phyloP scores from a whole-genome alignment of 148 eudicot genomes.

The Persicaria tinctoria region DNA sequence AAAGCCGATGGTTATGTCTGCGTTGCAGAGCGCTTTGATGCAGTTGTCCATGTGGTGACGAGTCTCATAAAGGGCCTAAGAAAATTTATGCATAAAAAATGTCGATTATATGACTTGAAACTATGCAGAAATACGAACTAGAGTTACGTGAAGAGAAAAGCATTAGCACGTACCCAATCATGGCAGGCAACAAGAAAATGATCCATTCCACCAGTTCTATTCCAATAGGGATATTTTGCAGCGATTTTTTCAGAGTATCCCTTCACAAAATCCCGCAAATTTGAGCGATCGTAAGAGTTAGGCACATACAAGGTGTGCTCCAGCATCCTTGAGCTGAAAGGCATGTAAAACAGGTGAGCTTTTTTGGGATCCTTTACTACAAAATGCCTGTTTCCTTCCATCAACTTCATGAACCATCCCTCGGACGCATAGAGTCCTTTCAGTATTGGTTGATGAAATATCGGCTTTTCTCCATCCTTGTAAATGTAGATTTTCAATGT shows the following conservation, averaged over 20 bases:
- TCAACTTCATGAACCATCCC: constrained; percentile 93
- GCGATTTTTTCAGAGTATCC: constrained; percentile 55
- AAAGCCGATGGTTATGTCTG: constrained; percentile 68
- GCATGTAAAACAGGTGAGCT: constrained; percentile 84
- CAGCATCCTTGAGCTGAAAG: constrained; percentile 74
- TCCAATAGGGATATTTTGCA: constrained; percentile 74
- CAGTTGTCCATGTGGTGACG: constrained; percentile 70
- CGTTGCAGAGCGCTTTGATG: constrained; percentile 89
- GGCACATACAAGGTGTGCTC: constrained; percentile 49
- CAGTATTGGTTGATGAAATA: constrained; percentile 76
- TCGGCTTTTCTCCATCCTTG: constrained; percentile 72
- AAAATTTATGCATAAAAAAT: background rate
- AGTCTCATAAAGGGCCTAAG: constrained; percentile 68
- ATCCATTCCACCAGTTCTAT: constrained; percentile 81
- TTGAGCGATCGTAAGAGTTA: constrained; percentile 54
- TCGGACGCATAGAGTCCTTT: constrained; percentile 87
- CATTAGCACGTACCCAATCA: constrained; percentile 57
- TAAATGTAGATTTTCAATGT: constrained; percentile 63
- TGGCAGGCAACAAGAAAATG: constrained; percentile 91
- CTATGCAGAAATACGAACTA: background rate
- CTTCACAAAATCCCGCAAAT: constrained; percentile 48
- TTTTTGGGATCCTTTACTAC: constrained; percentile 51
- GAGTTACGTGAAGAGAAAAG: background rate
- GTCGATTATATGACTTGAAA: background rate
- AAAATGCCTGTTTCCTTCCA: constrained; percentile 67